These are phyloP conservation scores for Vaccinium myrtillus DNA, from an alignment of 148 eudicot genomes.

Conservation along the genomic window DNA sequence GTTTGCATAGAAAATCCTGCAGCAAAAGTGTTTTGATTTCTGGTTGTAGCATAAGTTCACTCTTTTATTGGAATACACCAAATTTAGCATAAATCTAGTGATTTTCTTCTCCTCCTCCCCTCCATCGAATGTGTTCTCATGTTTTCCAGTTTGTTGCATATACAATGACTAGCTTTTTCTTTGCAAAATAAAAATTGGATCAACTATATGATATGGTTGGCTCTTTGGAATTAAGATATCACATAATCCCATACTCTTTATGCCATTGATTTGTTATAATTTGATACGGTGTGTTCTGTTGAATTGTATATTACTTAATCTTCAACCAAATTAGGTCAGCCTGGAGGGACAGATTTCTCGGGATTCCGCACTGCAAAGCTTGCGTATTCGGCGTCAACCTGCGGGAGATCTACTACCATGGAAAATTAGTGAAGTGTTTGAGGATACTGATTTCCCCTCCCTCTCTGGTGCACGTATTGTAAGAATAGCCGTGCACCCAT, in stretches of 20 bases:
- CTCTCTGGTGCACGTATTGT: conserved; percentile 94
- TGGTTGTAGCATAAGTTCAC: not conserved
- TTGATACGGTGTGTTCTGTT: not conserved
- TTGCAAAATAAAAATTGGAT: not conserved
- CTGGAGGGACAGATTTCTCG: conserved; percentile 86
- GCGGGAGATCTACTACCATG: conserved; percentile 96
- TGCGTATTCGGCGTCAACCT: conserved; percentile 65
- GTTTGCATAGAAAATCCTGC: not conserved
- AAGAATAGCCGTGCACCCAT: conserved; percentile 87
- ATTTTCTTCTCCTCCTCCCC: not conserved
- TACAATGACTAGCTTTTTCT: not conserved
- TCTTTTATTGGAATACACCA: not conserved
- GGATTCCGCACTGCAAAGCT: conserved; percentile 56
- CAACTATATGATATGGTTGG: not conserved
- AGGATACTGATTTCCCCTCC: conserved; percentile 64
- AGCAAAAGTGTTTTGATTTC: not conserved
- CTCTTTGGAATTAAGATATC: not conserved
- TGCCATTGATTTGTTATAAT: no score
- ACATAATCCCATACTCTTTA: no score
- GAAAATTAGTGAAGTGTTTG: conserved; percentile 79
- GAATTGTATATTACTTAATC: not conserved
- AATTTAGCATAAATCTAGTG: not conserved
- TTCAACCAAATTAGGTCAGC: conserved; percentile 39
- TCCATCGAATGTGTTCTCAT: not conserved
- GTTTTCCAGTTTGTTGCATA: not conserved